Conservation (phyloP, 257 asterid genomes). For the Petunia secreta region DNA sequence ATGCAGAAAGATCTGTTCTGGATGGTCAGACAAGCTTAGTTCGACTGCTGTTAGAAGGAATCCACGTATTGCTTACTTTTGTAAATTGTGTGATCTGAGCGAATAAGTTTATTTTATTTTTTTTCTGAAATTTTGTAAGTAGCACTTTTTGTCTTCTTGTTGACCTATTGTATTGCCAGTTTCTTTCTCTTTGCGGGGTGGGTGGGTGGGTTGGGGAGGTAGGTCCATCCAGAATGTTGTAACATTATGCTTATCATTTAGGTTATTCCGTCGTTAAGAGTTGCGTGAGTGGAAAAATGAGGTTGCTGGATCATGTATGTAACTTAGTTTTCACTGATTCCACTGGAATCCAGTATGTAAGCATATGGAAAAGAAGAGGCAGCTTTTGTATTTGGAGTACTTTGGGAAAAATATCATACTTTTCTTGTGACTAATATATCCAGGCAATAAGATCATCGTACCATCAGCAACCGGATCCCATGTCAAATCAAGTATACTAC, state of each 20-base stretch:
- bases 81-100: constrained; percentile 12
- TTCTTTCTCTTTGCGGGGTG: neutral
- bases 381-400: too few relatives aligned
- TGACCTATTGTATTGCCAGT: neutral
- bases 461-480: too few relatives aligned
- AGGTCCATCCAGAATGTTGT: neutral
- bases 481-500: too few relatives aligned
- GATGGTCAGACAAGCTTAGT: constrained; percentile 7
- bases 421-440: too few relatives aligned
- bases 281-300: neutral
- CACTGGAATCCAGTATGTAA: too few relatives aligned
- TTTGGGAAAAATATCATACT: too few relatives aligned
- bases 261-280: neutral
- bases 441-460: too few relatives aligned
- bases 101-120: neutral
- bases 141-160: neutral
- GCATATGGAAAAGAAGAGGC: too few relatives aligned
- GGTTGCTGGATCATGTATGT: neutral
- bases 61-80: neutral
- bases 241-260: neutral
- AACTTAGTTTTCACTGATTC: neutral
- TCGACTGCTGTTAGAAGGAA: neutral
- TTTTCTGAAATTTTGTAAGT: neutral
- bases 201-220: neutral
- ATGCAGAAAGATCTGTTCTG: neutral